Base-by-base conservation (phyloP, 305 asterid genomes). In the Salvia sclarea region DNA sequence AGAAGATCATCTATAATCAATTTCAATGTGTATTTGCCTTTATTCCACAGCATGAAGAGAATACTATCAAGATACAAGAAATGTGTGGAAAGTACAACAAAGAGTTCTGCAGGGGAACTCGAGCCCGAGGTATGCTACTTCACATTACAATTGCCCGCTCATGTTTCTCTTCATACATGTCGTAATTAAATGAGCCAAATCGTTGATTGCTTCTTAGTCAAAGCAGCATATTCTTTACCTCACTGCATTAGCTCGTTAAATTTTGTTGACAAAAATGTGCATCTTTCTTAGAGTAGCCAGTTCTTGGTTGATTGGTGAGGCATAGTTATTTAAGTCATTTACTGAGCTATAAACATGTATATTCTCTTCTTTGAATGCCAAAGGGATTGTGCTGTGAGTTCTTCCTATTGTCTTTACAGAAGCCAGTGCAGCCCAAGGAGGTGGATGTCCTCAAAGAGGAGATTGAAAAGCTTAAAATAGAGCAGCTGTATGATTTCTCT, bases 41-140 rank as follows among this genome's bases (percentile, higher is more conserved):
- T 55, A 40, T 31, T 71, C 40, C 75, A 72, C 97, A 90, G 97
- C 81, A 87, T 87, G 91, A 72, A 72, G 54, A 70, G 54, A 16
- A 86, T 86, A 45, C 76, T 90, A 73, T 33, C 75, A 11, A 87
- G 93, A 77, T 86, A 86, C 78, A 73, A 28, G 53, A 78, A 76
- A 66, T 62, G 81, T 30, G 16, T 60, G 60, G 81, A 76, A 16
- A 50, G 64, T 41, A 24, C 76, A 3, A 24, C 76, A 3, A 70
- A 77, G 63, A 61, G 16, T 58, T 57, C 78, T 70, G 64, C 71
- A 5, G 72, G 11, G 61, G 94, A 80, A 59, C 58, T 64, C 58
- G 83, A 76, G 77, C 62, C 60, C 37, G 78, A 81, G 92, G 97
- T 87, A 73, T 28, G 66, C 72, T 37, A 47, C 50, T 66, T 22